Base-by-base conservation (phyloP, 73 alveolate species). In the Urostyla sp. region DNA sequence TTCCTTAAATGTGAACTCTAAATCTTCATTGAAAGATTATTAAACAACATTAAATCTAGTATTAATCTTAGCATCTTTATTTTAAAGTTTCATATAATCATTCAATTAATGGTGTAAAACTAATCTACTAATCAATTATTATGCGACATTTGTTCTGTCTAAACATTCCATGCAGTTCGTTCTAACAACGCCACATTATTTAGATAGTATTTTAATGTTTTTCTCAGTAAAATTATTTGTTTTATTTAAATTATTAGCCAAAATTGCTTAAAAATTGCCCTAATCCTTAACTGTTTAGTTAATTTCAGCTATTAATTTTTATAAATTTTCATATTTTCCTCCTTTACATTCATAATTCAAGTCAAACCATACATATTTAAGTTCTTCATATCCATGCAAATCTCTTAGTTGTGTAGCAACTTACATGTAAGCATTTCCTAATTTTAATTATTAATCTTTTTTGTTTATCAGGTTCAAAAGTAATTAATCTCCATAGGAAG, bases 141-240 rank as follows among this genome's bases (percentile, higher is more conserved):
- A 94, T 13, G 95, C 99, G 10, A 97, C 99, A 81, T 95, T 95
- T 1, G 99, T 92, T 66, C 99, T 91, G 75, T 97, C 99, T 53
- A 97, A 74, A 61, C 99, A 95, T 73, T 97, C 99, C 93, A 97
- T 92, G 75, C 99, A 96, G 76, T 96, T 96, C 26, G 99, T 95
- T 80, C 99, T 94, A 72, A 94, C 81, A 24, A 85, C 91, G 0
- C 99, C 99, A 44, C 72, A 74, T 74, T 96, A 95, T 27, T 58
- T 52, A 15, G 13, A n/a, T 24, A 43, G 15, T n/a, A 84, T 59
- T 46, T 30, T 18, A 37, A 75, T 54, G 46, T 63, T 84, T 18
- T 52, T 21, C 6, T 44, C 18, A n/a, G 24, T 56, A 20, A 74
- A 30, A 48, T 84, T 74, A 11, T 56, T 84, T 50, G 59, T 50